Evolutionary conservation across 208 protist genomes (phyloP).

Genomic region (Trypanosoma caninum): DNA sequence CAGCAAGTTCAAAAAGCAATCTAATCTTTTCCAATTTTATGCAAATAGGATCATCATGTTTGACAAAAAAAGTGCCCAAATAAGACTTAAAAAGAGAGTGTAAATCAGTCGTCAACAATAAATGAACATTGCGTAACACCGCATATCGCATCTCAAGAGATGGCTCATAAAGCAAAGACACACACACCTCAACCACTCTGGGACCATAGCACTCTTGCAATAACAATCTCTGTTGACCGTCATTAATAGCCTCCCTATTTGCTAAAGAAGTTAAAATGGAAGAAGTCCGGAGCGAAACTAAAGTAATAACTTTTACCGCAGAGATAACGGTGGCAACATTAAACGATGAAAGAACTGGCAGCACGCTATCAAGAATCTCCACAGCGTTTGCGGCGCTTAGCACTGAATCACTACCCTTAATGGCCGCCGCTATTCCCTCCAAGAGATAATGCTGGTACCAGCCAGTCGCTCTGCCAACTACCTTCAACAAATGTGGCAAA

Average conservation of each 20-base stretch:
- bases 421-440: constrained; percentile 85
- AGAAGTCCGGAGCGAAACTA: constrained; percentile 49
- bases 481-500: constrained; percentile 86
- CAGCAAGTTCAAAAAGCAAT: constrained; percentile 94
- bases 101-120: constrained; percentile 93
- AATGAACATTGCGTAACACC: constrained; percentile 95
- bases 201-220: constrained; percentile 47
- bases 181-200: constrained; percentile 90
- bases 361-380: constrained; percentile 56
- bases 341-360: constrained; percentile 92
- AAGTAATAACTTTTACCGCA: constrained; percentile 88
- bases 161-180: constrained; percentile 64
- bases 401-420: background rate
- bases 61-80: constrained; percentile 95
- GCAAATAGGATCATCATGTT: constrained; percentile 99
- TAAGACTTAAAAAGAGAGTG: constrained; percentile 59
- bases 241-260: background rate
- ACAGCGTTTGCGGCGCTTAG: background rate
- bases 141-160: constrained; percentile 97
- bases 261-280: background rate
- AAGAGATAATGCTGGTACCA: constrained; percentile 98
- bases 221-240: constrained; percentile 9
- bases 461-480: constrained; percentile 93
- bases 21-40: constrained; percentile 99
- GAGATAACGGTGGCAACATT: constrained; percentile 96